phyloP scores from a whole-genome alignment of 2,329 filamentous ascomycete genomes.

The Metarhizium rileyi region DNA sequence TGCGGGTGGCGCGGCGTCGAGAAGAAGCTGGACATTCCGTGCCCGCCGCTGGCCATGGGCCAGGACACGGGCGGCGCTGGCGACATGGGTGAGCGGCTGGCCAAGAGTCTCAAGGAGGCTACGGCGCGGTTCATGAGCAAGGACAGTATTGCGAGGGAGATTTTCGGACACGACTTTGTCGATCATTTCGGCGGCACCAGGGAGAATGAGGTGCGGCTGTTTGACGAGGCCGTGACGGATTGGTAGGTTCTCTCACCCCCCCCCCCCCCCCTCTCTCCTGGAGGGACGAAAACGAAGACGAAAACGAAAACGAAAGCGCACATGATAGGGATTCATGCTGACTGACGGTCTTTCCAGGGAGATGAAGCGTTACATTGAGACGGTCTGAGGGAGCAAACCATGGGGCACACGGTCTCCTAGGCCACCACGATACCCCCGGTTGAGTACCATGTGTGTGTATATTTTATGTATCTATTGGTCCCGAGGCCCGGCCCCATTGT shows the following conservation, averaged over 20 bases:
- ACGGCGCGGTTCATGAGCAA: slow-evolving; percentile 66
- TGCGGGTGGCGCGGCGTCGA: slow-evolving; percentile 87
- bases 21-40: slow-evolving; percentile 76
- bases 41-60: slow-evolving; percentile 76
- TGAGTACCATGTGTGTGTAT: not conserved
- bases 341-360: slow-evolving; percentile 43
- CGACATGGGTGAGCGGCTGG: slow-evolving; percentile 68
- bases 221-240: slow-evolving; percentile 94
- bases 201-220: slow-evolving; percentile 81
- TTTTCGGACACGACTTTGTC: slow-evolving; percentile 91
- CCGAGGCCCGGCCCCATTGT: not conserved
- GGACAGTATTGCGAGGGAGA: slow-evolving; percentile 82
- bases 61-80: slow-evolving; percentile 64
- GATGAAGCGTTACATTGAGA: slow-evolving; percentile 51
- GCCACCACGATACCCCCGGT: not conserved
- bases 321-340: not conserved
- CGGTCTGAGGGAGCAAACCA: slow-evolving; percentile 4
- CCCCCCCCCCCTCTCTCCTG: too few species aligned
- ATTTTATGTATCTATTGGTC: not conserved
- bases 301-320: not conserved
- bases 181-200: slow-evolving; percentile 90
- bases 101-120: slow-evolving; percentile 78
- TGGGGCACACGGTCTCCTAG: not conserved
- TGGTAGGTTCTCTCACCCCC: slow-evolving; percentile 52
- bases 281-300: too few species aligned